These are phyloP conservation scores for Kluyveromyces wickerhamii DNA, from an alignment of 805 yeast genomes.

Conservation along the genomic window DNA sequence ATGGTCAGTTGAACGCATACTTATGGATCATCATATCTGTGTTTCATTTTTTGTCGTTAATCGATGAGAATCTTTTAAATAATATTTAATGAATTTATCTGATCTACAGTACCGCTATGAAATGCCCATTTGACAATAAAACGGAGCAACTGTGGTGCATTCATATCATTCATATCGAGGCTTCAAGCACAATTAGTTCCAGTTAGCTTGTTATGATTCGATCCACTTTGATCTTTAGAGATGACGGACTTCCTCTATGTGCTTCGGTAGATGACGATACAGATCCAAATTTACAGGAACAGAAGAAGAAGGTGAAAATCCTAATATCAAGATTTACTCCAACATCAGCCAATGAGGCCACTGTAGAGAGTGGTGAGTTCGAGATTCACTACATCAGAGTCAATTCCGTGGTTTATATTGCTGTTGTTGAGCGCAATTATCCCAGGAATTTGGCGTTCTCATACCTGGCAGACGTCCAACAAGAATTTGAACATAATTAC, in stretches of 20 bases:
- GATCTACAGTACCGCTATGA: too few relatives aligned
- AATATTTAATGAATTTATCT: too few relatives aligned
- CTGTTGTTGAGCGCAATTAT: constrained; percentile 68
- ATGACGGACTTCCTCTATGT: constrained; percentile 77
- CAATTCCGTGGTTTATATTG: constrained; percentile 64
- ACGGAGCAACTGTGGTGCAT: too few relatives aligned
- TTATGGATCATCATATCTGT: too few relatives aligned
- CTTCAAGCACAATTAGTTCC: too few relatives aligned
- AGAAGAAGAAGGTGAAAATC: constrained; percentile 77
- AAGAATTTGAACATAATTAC: constrained; percentile 74
- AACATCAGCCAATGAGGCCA: constrained; percentile 74
- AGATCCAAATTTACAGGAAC: constrained; percentile 54
- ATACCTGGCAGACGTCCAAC: constrained; percentile 71
- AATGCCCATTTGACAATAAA: too few relatives aligned
- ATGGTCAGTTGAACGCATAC: too few relatives aligned
- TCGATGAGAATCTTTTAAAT: too few relatives aligned
- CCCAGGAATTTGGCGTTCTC: constrained; percentile 88
- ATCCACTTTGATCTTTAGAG: constrained; percentile 58
- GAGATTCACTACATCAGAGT: constrained; percentile 65
- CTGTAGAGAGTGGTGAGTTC: constrained; percentile 68
- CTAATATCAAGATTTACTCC: constrained; percentile 69
- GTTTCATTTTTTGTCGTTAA: too few relatives aligned
- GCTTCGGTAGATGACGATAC: constrained; percentile 84
- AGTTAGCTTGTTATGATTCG: too few relatives aligned
- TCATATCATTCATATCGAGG: too few relatives aligned